Conservation (phyloP, 2,329 filamentous ascomycete species). For the Colletotrichum plurivorum region DNA sequence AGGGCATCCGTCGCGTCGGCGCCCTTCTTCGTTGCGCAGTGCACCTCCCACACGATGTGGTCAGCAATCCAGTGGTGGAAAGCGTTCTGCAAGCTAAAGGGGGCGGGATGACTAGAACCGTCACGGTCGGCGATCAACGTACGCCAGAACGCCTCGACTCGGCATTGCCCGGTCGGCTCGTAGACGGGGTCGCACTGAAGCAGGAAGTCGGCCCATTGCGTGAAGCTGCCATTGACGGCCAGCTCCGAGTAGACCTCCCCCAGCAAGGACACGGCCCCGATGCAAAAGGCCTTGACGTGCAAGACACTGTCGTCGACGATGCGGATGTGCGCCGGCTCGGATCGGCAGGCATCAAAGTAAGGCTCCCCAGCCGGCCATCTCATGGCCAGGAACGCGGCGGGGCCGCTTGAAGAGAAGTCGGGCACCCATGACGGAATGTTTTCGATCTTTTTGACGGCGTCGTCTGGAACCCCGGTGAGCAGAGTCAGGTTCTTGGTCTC, state of each 20-base stretch:
- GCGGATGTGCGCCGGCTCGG: not conserved
- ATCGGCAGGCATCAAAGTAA: conserved; percentile 25
- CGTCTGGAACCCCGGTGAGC: conserved; percentile 43
- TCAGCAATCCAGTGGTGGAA: conserved; percentile 31
- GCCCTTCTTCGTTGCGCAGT: conserved; percentile 19
- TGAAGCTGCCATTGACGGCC: conserved; percentile 27
- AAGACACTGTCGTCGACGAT: conserved; percentile 10
- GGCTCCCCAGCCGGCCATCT: conserved; percentile 13
- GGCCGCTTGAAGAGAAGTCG: conserved; percentile 42
- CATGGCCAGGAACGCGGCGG: conserved; percentile 16
- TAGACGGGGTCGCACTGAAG: conserved; percentile 43
- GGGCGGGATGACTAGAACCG: conserved; percentile 23
- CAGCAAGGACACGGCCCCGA: conserved; percentile 13
- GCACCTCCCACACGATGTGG: conserved; percentile 29
- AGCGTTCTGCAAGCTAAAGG: conserved; percentile 5
- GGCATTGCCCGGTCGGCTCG: conserved; percentile 41
- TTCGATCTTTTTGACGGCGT: conserved; percentile 27
- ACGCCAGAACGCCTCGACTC: conserved; percentile 47
- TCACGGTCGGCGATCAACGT: conserved; percentile 46
- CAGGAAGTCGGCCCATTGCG: conserved; percentile 35
- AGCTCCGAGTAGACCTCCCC: conserved; percentile 32
- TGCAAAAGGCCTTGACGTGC: conserved; percentile 20
- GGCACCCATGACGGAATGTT: conserved; percentile 42
- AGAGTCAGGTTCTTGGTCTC: conserved; percentile 38
- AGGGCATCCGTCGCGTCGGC: not conserved